Conservation (phyloP, 2,329 filamentous ascomycete species). For the Talaromyces sp. region DNA sequence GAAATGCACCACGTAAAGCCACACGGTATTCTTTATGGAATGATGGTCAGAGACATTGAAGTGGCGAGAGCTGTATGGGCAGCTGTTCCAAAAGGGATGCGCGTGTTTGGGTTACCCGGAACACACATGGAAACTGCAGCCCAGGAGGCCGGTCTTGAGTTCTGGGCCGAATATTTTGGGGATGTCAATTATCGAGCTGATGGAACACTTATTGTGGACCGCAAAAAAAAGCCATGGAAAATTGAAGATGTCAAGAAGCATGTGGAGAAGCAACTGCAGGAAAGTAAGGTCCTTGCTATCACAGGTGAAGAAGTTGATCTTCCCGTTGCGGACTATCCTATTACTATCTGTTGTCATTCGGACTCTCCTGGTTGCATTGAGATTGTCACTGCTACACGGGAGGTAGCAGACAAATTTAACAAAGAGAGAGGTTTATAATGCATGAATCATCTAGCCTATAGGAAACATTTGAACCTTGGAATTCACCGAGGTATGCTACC, state of each 20-base stretch:
- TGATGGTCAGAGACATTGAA: conserved; percentile 53
- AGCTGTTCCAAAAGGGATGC: conserved; percentile 50
- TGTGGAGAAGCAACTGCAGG: not conserved
- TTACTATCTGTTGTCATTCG: not conserved
- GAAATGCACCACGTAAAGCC: conserved; percentile 61
- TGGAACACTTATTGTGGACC: conserved; percentile 53
- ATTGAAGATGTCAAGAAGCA: not conserved
- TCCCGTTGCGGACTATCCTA: not conserved
- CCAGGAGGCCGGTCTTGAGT: conserved; percentile 51
- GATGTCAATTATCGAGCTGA: conserved; percentile 56
- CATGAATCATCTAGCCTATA: not conserved
- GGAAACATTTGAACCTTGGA: not conserved
- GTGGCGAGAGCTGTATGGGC: conserved; percentile 53
- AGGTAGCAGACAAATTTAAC: not conserved
- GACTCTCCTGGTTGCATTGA: not conserved
- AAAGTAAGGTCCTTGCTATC: not conserved
- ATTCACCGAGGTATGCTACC: not conserved
- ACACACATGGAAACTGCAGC: conserved; percentile 55
- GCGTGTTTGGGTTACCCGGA: conserved; percentile 55
- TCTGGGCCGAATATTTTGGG: conserved; percentile 54
- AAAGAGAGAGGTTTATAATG: not conserved
- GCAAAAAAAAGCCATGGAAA: conserved; percentile 45
- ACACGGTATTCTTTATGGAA: conserved; percentile 59
- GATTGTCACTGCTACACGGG: not conserved
- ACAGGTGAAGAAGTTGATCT: not conserved